phyloP scores from a whole-genome alignment of 352 stramenopile species.

The Pythium apleroticum region DNA sequence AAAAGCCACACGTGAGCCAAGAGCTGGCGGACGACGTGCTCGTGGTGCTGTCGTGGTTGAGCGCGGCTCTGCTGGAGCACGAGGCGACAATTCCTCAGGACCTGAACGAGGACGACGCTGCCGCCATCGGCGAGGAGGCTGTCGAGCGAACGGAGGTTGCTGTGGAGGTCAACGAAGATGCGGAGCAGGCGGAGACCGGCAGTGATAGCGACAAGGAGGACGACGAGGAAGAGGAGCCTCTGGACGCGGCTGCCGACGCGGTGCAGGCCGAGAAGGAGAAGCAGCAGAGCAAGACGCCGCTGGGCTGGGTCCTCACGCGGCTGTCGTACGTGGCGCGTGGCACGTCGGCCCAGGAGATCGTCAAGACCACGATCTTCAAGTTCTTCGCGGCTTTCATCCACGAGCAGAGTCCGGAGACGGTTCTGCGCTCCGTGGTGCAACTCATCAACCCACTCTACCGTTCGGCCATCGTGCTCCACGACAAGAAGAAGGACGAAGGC shows the following conservation, averaged over 20 bases:
- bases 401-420: constrained; percentile 46
- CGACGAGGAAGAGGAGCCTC: constrained; percentile 29
- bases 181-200: constrained; percentile 14
- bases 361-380: constrained; percentile 82
- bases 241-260: constrained; percentile 21
- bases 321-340: constrained; percentile 77
- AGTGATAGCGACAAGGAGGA: constrained; percentile 28
- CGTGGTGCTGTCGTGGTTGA: constrained; percentile 57
- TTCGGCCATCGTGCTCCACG: constrained; percentile 45
- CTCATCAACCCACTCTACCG: constrained; percentile 86
- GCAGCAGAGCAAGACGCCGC: constrained; percentile 58
- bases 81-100: constrained; percentile 60
- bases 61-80: constrained; percentile 52
- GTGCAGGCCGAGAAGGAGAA: constrained; percentile 47
- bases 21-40: constrained; percentile 64
- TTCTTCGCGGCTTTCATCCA: constrained; percentile 82
- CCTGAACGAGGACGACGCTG: constrained; percentile 31
- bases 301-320: constrained; percentile 83
- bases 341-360: constrained; percentile 36
- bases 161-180: constrained; percentile 19
- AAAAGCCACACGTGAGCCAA: constrained; percentile 45
- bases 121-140: constrained; percentile 19
- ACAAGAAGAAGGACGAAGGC: constrained; percentile 42
- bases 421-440: constrained; percentile 66
- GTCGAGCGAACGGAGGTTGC: constrained; percentile 15